Evolutionary conservation across 208 protist genomes (phyloP).

Genomic region (Balamuthia mandrillaris): DNA sequence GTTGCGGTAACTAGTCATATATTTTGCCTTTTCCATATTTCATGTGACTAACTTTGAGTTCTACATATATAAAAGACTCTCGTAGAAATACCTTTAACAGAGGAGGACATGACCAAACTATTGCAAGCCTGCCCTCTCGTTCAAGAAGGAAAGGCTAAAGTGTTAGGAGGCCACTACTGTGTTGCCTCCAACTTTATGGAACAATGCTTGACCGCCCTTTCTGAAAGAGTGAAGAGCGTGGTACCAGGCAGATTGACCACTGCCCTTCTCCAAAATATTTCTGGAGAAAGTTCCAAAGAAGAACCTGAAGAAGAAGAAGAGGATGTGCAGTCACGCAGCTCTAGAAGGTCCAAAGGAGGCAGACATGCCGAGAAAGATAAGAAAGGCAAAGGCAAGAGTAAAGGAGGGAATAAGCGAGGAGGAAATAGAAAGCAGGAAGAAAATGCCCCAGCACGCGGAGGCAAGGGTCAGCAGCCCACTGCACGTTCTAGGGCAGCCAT

Average conservation of each 20-base stretch:
- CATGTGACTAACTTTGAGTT: neutral
- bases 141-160: too few species aligned
- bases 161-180: too few species aligned
- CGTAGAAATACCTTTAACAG: neutral
- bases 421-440: neutral
- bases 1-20: neutral
- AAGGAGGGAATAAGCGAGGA: neutral
- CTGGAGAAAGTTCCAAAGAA: neutral
- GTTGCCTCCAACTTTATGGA: too few species aligned
- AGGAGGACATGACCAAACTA: neutral
- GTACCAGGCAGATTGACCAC: neutral
- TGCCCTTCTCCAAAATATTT: neutral
- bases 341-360: too few species aligned
- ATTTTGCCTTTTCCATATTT: neutral
- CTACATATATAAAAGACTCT: neutral
- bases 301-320: neutral
- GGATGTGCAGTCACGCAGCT: too few species aligned
- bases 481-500: neutral
- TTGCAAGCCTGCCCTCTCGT: conserved; percentile 32
- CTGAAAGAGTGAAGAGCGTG: too few species aligned
- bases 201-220: too few species aligned
- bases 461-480: neutral
- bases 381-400: conserved; percentile 10
- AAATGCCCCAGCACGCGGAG: neutral
- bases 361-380: neutral